A percentile compares a stretch with the other conserved stretches of the same genome.
Conservation (phyloP, 1,284 basidiomycete genomes). For the Ustilago xerochloae region DNA sequence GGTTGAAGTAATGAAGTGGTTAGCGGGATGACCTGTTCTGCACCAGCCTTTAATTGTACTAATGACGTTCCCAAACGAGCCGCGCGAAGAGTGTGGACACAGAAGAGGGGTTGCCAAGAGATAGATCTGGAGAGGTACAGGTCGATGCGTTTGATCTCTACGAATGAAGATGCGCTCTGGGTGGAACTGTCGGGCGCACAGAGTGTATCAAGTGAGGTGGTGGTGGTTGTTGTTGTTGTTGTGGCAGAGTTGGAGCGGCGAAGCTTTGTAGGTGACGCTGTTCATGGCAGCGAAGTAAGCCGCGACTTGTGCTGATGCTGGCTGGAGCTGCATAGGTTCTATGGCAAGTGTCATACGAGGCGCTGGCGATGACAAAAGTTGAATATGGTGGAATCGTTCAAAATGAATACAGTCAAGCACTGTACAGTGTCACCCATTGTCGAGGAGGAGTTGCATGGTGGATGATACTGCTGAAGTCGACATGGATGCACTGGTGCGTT, state of each 20-base stretch:
- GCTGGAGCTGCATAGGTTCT: too few species aligned
- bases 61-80: constrained; percentile 44
- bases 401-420: background rate
- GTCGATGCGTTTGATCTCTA: constrained; percentile 27
- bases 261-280: too few species aligned
- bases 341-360: background rate
- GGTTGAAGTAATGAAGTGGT: constrained; percentile 11
- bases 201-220: too few species aligned
- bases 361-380: background rate
- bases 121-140: constrained; percentile 53
- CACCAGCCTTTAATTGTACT: constrained; percentile 43
- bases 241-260: too few species aligned
- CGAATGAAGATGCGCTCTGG: background rate
- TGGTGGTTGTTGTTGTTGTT: too few species aligned
- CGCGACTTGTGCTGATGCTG: too few species aligned
- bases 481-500: constrained; percentile 5
- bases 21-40: constrained; percentile 52
- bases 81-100: constrained; percentile 12
- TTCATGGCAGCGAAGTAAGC: too few species aligned
- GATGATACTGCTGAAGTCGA: background rate
- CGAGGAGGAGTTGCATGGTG: background rate
- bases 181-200: constrained; percentile 5
- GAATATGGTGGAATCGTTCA: constrained; percentile 1
- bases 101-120: constrained; percentile 40
- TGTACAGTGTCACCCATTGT: constrained; percentile 16